Percentiles rank a stretch among this genome's conserved stretches.
Conservation (phyloP, 352 stramenopile genomes). For the Phytophthora chlamydospora region DNA sequence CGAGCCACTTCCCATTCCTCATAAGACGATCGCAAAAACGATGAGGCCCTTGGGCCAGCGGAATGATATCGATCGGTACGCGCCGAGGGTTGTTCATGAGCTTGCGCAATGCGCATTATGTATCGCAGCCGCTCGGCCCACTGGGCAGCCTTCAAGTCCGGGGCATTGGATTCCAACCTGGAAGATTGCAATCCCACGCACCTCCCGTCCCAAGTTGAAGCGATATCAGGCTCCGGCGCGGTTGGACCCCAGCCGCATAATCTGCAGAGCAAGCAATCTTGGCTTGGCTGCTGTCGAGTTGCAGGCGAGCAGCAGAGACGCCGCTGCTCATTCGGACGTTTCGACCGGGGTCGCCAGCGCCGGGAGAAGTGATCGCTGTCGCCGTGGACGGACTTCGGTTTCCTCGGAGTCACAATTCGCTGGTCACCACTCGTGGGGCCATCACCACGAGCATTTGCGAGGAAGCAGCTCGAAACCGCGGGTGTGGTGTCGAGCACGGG, state of each 20-base stretch:
- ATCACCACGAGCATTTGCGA: conserved; percentile 7
- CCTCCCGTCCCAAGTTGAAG: conserved; percentile 10
- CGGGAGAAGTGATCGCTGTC: neutral
- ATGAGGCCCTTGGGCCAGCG: conserved; percentile 26
- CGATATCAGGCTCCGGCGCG: neutral
- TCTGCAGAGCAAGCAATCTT: neutral
- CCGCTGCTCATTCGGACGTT: conserved; percentile 7
- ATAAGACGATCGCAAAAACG: conserved; percentile 2
- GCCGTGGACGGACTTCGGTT: neutral
- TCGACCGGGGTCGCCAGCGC: conserved; percentile 1
- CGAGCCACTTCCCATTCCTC: no score
- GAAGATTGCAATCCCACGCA: conserved; percentile 5
- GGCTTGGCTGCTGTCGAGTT: neutral
- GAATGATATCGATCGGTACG: conserved; percentile 24
- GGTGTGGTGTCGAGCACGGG: neutral
- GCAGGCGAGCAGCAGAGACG: neutral
- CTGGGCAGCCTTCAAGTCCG: neutral
- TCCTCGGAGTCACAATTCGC: neutral
- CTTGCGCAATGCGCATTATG: conserved; percentile 27
- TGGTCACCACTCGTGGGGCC: neutral
- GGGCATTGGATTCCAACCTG: neutral
- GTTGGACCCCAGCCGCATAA: conserved; percentile 4
- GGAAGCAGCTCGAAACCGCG: neutral
- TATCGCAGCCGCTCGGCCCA: neutral
- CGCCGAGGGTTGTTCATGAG: no score